Conservation (phyloP, 352 stramenopile species). For the Globisporangium middletonii region DNA sequence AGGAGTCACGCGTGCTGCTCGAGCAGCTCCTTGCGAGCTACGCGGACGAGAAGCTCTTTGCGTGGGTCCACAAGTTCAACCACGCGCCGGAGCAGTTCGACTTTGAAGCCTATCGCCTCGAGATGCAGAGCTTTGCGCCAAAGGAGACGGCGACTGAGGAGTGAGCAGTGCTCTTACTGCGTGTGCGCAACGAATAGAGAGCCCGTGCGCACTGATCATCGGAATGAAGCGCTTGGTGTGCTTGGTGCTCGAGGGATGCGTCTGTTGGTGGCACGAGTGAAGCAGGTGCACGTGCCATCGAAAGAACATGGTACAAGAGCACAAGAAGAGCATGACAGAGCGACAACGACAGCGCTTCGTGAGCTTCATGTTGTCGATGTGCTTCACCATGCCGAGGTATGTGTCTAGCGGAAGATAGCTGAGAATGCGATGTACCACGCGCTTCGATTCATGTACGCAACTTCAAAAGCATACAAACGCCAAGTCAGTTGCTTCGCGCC, state of each 20-base stretch:
- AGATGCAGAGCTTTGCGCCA: conserved; percentile 27
- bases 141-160: background rate
- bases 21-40: conserved; percentile 63
- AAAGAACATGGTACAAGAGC: too few relatives aligned
- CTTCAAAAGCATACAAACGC: too few relatives aligned
- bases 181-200: background rate
- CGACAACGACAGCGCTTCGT: too few relatives aligned
- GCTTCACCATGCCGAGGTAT: too few relatives aligned
- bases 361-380: too few relatives aligned
- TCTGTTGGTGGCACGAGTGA: too few relatives aligned
- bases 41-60: conserved; percentile 54
- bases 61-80: conserved; percentile 84
- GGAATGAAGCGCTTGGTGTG: background rate
- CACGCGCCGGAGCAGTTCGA: conserved; percentile 78
- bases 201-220: background rate
- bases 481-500: background rate
- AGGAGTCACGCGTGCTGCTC: conserved; percentile 67
- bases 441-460: too few relatives aligned
- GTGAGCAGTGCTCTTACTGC: background rate
- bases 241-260: background rate
- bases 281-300: too few relatives aligned
- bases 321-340: too few relatives aligned
- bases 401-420: too few relatives aligned
- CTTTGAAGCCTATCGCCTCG: conserved; percentile 67
- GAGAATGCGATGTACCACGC: too few relatives aligned